Evolutionary conservation across 257 asterid genomes (phyloP), one percentile per base, ranked within the genome.

Genomic region (Scutellaria barbata): DNA sequence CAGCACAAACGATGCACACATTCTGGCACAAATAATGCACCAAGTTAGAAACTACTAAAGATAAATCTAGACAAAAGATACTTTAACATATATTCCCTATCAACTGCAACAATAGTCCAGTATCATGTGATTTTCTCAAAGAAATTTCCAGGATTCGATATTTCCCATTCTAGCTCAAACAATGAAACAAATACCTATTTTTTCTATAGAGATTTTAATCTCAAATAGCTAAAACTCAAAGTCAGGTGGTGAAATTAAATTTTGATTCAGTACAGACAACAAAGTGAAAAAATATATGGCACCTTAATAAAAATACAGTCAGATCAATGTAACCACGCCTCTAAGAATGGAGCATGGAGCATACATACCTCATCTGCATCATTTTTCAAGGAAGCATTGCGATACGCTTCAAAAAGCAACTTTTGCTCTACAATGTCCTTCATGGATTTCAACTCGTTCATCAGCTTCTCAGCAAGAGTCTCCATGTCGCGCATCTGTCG

Each of bases 401-500:
- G 97, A 76, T 84, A 88, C 79, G 90, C 86, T 81, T 88, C 94
- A 54, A 84, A 89, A 37, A 94, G 92, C 82, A 90, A 75, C 68
- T 87, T 94, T 66, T 85, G 89, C 83, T 89, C 96, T 33, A 94
- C 88, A 52, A 94, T 71, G 58, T 82, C 95, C 80, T 91, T 90
- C 96, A 94, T 85, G 77, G 88, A 82, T 69, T 94, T 89, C 89
- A 94, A 79, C 87, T 91, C 98, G 42, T 76, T 75, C 87, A 86
- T 77, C 70, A 93, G 90, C 73, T 89, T 90, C 73, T 12, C 71
- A 17, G 97, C 87, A 68, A 93, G 81, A 66, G 92, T 80, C 79
- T 93, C 98, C 66, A 88, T 83, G 80, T 89, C 96, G 17, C 81
- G 90, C 96, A 90, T 85, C 86, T 93, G 98, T 77, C 91, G 84